Evolutionary conservation across 192 early-diverging fungal species (phyloP), one percentile per base, ranked within the genome.

Genomic region (Spizellomyces punctatus): DNA sequence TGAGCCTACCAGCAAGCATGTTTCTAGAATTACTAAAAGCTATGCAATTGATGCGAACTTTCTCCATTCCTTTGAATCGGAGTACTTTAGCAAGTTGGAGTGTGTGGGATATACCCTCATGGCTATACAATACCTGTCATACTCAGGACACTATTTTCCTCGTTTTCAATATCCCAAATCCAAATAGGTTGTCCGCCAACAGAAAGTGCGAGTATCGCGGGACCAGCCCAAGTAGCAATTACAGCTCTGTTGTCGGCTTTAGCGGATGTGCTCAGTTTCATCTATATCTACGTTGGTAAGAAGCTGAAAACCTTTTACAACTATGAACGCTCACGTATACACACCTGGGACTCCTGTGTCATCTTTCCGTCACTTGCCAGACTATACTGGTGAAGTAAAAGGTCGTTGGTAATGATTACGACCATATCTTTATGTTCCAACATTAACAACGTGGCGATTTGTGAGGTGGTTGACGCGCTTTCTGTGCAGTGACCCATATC

Each of bases 401-500:
- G 67, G 22, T 78, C 81, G 6, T 78, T 52, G 8, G 68, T 82
- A 27, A 86, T 62, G 49, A 79, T 64, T 4, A 79, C 64, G 10
- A 86, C 59, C 12, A 66, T 69, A 41, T 83, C 75, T 46, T 63
- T 71, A 9, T 58, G 21, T 44, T 82, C 76, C 6, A 81, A 16
- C 27, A 76, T 47, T 21, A 77, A 49, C 7, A 79, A 22, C 49
- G 77, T 61, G 6, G 63, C 47, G 48, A 80, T 71, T 21, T 72
- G 49, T 1, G 59, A 49, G n/a, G 64, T 67, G n/a, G 47, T 68
- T 5, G 36, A 58, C 2, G 58, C 64, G 43, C 65, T 65, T 58
- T 82, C 81, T 17, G 72, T 66, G 63, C 84, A 86, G 46, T 79
- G 82, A 4, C 82, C 82, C 76, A 82, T 79, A 61, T 86, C 84